Percentiles rank a stretch among this genome's conserved stretches.
phyloP scores from a whole-genome alignment of 176 grass and related monocot genomes.

The Cocos nucifera region DNA sequence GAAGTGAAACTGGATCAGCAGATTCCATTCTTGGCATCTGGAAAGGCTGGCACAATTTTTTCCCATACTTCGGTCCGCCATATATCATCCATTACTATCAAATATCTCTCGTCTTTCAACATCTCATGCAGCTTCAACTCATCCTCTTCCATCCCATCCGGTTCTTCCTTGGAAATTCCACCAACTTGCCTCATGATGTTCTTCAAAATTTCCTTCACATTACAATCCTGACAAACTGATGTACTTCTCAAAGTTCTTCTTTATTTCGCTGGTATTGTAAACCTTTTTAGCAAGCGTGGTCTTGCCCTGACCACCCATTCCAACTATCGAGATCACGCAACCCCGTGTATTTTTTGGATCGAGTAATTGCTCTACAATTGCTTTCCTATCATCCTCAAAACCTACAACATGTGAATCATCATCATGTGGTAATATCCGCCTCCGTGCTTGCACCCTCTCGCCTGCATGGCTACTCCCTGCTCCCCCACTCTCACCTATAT shows the following conservation, averaged over 20 bases:
- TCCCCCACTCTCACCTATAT: neutral
- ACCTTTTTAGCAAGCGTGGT: no score
- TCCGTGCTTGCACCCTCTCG: no score
- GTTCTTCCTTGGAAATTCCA: no score
- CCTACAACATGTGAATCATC: neutral
- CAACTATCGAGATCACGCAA: neutral
- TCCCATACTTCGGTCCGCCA: conserved; percentile 2
- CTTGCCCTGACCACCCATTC: neutral
- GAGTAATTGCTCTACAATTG: no score
- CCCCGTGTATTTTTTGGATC: no score
- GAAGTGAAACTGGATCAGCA: neutral
- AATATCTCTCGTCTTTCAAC: neutral
- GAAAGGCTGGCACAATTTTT: neutral
- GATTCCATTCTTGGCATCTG: neutral
- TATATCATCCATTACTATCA: conserved; percentile 1
- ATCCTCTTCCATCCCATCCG: neutral
- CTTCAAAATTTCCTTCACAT: no score
- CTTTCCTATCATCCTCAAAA: neutral
- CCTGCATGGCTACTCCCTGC: no score
- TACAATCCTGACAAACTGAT: neutral
- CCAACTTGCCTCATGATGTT: no score
- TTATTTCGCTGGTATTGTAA: no score
- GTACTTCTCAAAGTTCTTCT: no score
- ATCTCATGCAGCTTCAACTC: neutral
- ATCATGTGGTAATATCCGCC: neutral